A percentile compares a stretch with the other conserved stretches of the same genome.
Conservation (phyloP, 306 rosid genomes). For the Trichosanthes cucumerina region DNA sequence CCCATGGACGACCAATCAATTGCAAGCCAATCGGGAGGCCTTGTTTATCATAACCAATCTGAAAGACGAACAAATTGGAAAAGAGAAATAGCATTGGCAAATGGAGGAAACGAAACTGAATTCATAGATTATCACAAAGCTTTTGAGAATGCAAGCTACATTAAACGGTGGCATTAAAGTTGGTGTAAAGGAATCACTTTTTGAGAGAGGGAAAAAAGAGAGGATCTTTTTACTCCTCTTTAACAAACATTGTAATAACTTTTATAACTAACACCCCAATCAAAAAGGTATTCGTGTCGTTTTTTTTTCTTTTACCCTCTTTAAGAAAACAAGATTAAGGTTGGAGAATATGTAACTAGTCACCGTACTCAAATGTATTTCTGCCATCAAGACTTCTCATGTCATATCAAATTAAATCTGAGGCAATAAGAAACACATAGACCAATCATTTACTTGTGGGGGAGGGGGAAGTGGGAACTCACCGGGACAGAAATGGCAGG, state of each 20-base stretch:
- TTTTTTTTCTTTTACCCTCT: background rate
- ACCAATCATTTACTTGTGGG: background rate
- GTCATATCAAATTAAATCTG: too few species aligned
- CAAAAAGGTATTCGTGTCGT: background rate
- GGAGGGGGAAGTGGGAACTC: slow-evolving; percentile 15
- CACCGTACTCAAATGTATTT: background rate
- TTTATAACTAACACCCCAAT: background rate
- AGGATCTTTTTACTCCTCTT: background rate
- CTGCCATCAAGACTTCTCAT: background rate
- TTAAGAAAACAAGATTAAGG: background rate
- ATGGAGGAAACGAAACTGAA: background rate
- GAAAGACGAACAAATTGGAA: background rate
- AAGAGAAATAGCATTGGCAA: background rate
- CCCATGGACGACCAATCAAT: slow-evolving; percentile 91
- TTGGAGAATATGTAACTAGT: too few species aligned
- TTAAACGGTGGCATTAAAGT: too few species aligned
- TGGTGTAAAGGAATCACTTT: background rate
- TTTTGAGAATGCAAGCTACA: background rate
- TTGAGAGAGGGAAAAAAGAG: background rate
- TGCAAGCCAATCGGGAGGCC: slow-evolving; percentile 96
- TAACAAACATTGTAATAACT: background rate
- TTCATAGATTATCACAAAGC: background rate
- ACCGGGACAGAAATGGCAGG: slow-evolving; percentile 95
- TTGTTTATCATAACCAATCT: slow-evolving; percentile 44
- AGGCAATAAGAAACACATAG: background rate